Percentiles rank a stretch among this genome's conserved stretches.
Evolutionary conservation across 2,329 filamentous ascomycete species (phyloP).

Genomic region (Botrytis tulipae): DNA sequence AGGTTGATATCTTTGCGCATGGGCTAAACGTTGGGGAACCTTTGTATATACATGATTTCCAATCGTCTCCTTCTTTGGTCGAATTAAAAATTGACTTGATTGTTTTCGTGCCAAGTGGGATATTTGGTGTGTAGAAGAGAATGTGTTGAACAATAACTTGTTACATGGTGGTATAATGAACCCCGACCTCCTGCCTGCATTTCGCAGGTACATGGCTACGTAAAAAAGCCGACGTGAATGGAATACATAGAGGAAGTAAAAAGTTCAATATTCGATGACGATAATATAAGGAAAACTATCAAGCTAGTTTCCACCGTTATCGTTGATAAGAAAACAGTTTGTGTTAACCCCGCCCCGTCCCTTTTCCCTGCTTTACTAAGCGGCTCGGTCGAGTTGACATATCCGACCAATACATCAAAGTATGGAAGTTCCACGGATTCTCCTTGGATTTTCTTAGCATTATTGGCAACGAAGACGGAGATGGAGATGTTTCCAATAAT

Average conservation of each 20-base stretch:
- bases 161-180: slow-evolving; percentile 22
- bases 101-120: slow-evolving; percentile 14
- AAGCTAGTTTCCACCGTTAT: slow-evolving; percentile 12
- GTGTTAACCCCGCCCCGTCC: neutral
- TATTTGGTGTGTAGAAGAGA: slow-evolving; percentile 7
- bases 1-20: slow-evolving; percentile 53
- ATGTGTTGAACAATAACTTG: neutral
- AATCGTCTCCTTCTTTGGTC: slow-evolving; percentile 17
- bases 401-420: neutral
- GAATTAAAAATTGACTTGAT: slow-evolving; percentile 21
- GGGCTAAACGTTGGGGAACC: slow-evolving; percentile 31
- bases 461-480: neutral
- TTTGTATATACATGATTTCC: slow-evolving; percentile 20
- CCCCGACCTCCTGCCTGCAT: slow-evolving; percentile 30
- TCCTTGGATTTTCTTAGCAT: neutral
- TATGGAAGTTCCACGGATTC: neutral
- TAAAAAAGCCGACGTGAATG: slow-evolving; percentile 8
- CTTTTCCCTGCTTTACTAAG: neutral
- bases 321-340: slow-evolving; percentile 1
- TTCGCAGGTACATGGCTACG: slow-evolving; percentile 36
- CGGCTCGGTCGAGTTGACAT: neutral
- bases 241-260: slow-evolving; percentile 8
- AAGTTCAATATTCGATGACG: slow-evolving; percentile 13
- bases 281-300: slow-evolving; percentile 10
- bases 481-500: neutral